Evolutionary conservation across 257 asterid species (phyloP), one percentile per base, ranked within the genome.

Genomic region (Nicotiana benthamiana): DNA sequence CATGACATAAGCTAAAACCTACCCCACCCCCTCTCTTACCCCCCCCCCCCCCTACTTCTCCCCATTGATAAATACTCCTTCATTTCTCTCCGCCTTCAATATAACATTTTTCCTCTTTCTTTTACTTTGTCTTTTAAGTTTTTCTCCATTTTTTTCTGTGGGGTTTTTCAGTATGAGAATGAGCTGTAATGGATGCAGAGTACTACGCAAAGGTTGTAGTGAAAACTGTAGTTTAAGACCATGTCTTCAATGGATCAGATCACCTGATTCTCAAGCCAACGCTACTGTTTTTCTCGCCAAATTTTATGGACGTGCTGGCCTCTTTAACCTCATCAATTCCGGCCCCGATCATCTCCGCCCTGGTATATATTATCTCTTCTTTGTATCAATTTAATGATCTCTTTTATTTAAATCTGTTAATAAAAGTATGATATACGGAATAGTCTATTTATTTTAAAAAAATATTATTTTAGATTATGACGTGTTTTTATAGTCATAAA

Each of bases 141-240:
- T 54, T 5, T 54, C 22, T 43, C 20, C 22, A 43, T 0, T 56
- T n/a, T 16, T 59, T 9, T 59, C 9, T 20, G 4, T 1, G 16
- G 16, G 13, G 1, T 15, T 62, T 22, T 43, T 4, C 57, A 28
- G 3, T 1, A 83, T 79, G 80, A 86, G 85, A 80, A 91, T 90
- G 97, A 93, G 97, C 88, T 93, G 97, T 94, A 90, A 90, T 81
- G 97, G 97, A 4, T 93, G 97, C 89, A 30, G 97, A 84, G 88
- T 90, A 17, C 97, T 93, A 80, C 94, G 97, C 59, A 92, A 92
- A 88, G 97, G 96, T 67, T 93, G 97, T 90, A 75, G 88, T 34
- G 90, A 87, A 0, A 82, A 84, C 82, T 93, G 97, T 85, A 30
- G 81, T 28, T 89, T 93, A 6, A 78, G 95, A 1, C 91, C 97